Evolutionary conservation across 1,284 basidiomycete species (phyloP).

Genomic region (Cutaneotrichosporon arboriforme): DNA sequence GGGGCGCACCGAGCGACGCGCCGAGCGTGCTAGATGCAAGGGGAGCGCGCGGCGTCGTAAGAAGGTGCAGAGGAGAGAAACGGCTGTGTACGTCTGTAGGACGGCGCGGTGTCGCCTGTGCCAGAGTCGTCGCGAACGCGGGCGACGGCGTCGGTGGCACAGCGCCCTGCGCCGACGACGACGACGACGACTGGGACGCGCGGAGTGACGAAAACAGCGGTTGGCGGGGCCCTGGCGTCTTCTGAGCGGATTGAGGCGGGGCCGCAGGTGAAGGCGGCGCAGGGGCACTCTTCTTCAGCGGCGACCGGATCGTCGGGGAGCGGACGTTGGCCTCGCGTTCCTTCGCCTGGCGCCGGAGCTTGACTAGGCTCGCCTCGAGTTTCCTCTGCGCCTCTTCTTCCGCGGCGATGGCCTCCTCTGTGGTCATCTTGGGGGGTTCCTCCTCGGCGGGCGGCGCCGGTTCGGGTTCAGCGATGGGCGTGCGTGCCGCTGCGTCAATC

Average conservation of each 20-base stretch:
- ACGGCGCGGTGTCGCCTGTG: too few species aligned
- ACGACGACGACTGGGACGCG: too few species aligned
- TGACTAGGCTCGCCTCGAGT: slow-evolving; percentile 32
- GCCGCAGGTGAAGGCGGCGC: too few species aligned
- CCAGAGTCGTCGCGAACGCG: too few species aligned
- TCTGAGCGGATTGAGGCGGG: too few species aligned
- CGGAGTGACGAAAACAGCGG: too few species aligned
- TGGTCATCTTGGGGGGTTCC: slow-evolving; percentile 11
- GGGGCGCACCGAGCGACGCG: neutral
- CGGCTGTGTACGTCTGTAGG: neutral
- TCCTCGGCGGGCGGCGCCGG: neutral
- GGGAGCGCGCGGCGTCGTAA: neutral
- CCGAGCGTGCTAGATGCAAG: neutral
- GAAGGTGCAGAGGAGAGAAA: neutral
- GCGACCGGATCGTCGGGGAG: neutral
- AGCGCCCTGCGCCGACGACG: too few species aligned
- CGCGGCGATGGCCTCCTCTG: slow-evolving; percentile 41
- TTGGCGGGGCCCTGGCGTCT: too few species aligned
- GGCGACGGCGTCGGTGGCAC: too few species aligned
- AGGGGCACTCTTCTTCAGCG: neutral
- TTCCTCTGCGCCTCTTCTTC: slow-evolving; percentile 40
- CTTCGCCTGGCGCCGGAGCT: slow-evolving; percentile 15
- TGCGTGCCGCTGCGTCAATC: slow-evolving; percentile 27
- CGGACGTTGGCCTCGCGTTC: neutral
- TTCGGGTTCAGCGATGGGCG: neutral